A percentile compares a stretch with the other conserved stretches of the same genome.
phyloP scores from a whole-genome alignment of 306 rosid genomes.

The Ceratonia siliqua region DNA sequence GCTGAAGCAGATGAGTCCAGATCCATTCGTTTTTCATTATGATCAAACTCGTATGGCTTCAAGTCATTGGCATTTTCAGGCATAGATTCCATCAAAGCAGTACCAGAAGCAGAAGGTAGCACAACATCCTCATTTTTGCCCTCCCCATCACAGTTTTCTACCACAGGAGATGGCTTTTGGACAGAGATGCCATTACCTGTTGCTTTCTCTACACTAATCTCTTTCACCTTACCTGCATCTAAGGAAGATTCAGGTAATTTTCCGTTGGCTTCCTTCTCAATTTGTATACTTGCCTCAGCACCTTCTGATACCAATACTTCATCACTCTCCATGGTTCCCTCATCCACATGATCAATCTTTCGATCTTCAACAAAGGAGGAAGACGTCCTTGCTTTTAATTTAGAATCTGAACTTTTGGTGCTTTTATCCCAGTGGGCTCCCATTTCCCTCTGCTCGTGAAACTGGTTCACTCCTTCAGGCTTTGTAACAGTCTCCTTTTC shows the following conservation, averaged over 20 bases:
- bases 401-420: constrained; percentile 39
- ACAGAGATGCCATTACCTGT: constrained; percentile 3
- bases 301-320: constrained; percentile 43
- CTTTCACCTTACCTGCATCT: constrained; percentile 36
- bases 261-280: constrained; percentile 48
- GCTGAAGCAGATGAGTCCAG: constrained; percentile 28
- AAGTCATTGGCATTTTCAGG: constrained; percentile 7
- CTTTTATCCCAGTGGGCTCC: constrained; percentile 28
- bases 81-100: constrained; percentile 27
- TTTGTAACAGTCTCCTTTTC: constrained; percentile 46
- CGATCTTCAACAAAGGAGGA: constrained; percentile 44
- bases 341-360: constrained; percentile 41
- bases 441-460: constrained; percentile 43
- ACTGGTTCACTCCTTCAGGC: constrained; percentile 41
- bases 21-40: constrained; percentile 27
- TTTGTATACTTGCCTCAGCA: constrained; percentile 34
- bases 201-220: constrained; percentile 26
- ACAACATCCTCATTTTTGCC: constrained; percentile 26
- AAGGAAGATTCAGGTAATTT: constrained; percentile 50
- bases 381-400: constrained; percentile 28
- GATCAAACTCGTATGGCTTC: constrained; percentile 14
- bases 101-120: constrained; percentile 31
- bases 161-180: constrained; percentile 29
- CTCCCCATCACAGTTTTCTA: constrained; percentile 32
- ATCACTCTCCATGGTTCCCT: constrained; percentile 36